phyloP scores from a whole-genome alignment of 495 filamentous ascomycete genomes.

The Aspergillus affinis region DNA sequence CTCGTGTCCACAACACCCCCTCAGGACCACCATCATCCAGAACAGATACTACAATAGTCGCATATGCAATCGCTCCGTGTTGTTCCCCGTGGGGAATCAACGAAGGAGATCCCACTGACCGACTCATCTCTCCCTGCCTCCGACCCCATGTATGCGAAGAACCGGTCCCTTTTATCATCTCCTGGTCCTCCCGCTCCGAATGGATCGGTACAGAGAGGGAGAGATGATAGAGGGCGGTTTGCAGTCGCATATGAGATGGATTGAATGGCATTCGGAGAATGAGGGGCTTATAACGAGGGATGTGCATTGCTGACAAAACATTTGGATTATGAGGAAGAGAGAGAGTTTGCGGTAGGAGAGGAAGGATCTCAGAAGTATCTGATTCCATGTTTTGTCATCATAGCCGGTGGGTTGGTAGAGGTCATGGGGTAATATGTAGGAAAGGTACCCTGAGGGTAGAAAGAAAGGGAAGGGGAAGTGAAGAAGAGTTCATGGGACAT shows the following conservation, averaged over 20 bases:
- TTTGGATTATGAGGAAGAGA: constrained; percentile 13
- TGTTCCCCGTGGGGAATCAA: neutral
- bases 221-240: constrained; percentile 26
- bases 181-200: constrained; percentile 4
- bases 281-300: constrained; percentile 4
- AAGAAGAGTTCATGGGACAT: neutral
- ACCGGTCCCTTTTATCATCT: constrained; percentile 5
- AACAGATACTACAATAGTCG: neutral
- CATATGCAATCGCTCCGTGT: neutral
- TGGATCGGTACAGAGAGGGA: constrained; percentile 1
- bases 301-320: constrained; percentile 1
- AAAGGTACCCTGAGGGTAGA: constrained; percentile 6
- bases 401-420: constrained; percentile 25
- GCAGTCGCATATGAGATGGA: constrained; percentile 11
- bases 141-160: constrained; percentile 3
- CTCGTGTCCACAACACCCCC: neutral
- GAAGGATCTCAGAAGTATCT: constrained; percentile 52
- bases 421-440: neutral
- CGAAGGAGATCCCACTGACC: neutral
- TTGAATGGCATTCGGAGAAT: neutral
- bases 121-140: neutral
- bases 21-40: constrained; percentile 5
- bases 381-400: constrained; percentile 49
- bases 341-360: constrained; percentile 3
- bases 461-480: constrained; percentile 4